phyloP scores from a whole-genome alignment of 192 early-diverging fungal genomes.

The Mortierella claussenii region DNA sequence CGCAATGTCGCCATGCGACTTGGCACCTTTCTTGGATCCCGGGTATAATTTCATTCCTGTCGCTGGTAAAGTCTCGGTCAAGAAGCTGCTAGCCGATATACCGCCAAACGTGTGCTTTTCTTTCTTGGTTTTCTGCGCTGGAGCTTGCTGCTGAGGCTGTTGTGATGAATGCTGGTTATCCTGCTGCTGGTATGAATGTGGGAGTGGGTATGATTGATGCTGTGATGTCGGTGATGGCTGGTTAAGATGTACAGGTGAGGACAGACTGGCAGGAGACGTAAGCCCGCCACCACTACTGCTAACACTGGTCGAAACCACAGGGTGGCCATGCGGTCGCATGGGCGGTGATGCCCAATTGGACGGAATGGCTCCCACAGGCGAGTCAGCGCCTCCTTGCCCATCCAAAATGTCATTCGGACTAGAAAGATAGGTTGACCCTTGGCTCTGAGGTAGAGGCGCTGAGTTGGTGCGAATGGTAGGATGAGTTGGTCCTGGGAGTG shows the following conservation, averaged over 20 bases:
- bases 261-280: conserved; percentile 27
- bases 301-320: conserved; percentile 25
- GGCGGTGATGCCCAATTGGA: conserved; percentile 41
- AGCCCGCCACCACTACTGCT: conserved; percentile 25
- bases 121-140: conserved; percentile 31
- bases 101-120: conserved; percentile 48
- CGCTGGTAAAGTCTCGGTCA: conserved; percentile 39
- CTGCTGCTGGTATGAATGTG: conserved; percentile 1
- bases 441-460: conserved; percentile 12
- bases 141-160: conserved; percentile 5
- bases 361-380: conserved; percentile 5
- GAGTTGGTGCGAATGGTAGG: conserved; percentile 2
- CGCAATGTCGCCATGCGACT: conserved; percentile 42
- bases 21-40: conserved; percentile 37
- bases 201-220: conserved; percentile 6
- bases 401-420: conserved; percentile 19
- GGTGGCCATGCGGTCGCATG: conserved; percentile 11
- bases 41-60: conserved; percentile 46
- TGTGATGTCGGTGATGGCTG: conserved; percentile 18
- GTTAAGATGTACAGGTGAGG: conserved; percentile 34
- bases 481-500: not conserved
- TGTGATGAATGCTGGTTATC: too few species aligned
- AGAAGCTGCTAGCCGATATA: conserved; percentile 45
- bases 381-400: conserved; percentile 13
- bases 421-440: conserved; percentile 33